Conservation (phyloP, 2,329 filamentous ascomycete genomes). For the Gnomoniopsis sp. region DNA sequence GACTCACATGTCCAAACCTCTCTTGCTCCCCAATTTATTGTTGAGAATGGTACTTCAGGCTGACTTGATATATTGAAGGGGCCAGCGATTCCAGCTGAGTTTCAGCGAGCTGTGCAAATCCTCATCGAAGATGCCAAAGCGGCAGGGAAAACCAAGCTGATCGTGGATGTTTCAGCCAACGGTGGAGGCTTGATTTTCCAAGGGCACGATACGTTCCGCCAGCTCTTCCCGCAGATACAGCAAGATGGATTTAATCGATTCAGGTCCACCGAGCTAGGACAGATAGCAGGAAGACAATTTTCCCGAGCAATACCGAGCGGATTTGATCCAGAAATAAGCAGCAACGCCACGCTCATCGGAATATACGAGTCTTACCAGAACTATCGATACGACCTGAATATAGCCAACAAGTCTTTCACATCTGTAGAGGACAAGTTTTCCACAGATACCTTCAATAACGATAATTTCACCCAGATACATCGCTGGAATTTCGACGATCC, state of each 20-base stretch:
- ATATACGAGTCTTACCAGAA: slow-evolving; percentile 48
- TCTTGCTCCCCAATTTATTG: neutral
- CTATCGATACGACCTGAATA: slow-evolving; percentile 44
- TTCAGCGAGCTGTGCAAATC: slow-evolving; percentile 29
- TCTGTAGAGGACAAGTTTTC: slow-evolving; percentile 41
- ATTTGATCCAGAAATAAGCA: slow-evolving; percentile 40
- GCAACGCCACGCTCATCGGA: slow-evolving; percentile 28
- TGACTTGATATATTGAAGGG: neutral
- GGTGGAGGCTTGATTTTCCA: slow-evolving; percentile 52
- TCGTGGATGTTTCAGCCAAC: slow-evolving; percentile 54
- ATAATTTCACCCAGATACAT: slow-evolving; percentile 48
- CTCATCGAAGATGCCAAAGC: slow-evolving; percentile 33
- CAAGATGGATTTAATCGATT: slow-evolving; percentile 35
- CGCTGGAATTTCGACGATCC: slow-evolving; percentile 43
- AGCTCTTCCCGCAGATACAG: slow-evolving; percentile 48
- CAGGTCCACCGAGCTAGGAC: slow-evolving; percentile 2
- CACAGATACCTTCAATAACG: slow-evolving; percentile 36
- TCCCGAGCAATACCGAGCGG: slow-evolving; percentile 22
- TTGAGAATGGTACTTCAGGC: neutral
- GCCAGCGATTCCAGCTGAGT: slow-evolving; percentile 26
- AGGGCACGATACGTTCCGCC: slow-evolving; percentile 54
- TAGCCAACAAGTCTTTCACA: slow-evolving; percentile 42
- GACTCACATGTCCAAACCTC: neutral
- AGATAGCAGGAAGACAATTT: slow-evolving; percentile 10
- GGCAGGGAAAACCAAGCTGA: slow-evolving; percentile 52